These are phyloP conservation scores for Candida quercuum DNA, from an alignment of 805 yeast genomes.

Conservation along the genomic window DNA sequence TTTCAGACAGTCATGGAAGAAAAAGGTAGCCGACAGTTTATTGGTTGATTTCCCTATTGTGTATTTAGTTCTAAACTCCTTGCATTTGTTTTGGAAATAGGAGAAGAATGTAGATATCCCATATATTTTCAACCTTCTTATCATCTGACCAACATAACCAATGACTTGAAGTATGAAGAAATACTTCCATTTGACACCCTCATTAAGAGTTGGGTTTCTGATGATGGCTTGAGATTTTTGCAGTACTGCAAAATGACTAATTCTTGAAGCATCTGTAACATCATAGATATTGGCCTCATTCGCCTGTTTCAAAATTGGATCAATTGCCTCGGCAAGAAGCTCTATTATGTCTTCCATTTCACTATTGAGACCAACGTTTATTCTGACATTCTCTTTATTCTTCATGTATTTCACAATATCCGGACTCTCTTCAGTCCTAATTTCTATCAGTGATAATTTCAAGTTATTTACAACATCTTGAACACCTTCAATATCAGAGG, in stretches of 20 bases:
- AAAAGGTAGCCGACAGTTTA: conserved; percentile 57
- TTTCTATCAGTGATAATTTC: conserved; percentile 69
- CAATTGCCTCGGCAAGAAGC: conserved; percentile 55
- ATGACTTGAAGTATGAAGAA: conserved; percentile 57
- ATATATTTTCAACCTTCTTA: conserved; percentile 67
- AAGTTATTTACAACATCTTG: conserved; percentile 78
- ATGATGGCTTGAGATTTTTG: conserved; percentile 58
- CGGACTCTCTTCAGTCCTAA: conserved; percentile 77
- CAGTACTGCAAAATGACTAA: conserved; percentile 67
- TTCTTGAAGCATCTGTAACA: conserved; percentile 57
- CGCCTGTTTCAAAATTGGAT: conserved; percentile 60
- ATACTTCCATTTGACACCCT: conserved; percentile 72
- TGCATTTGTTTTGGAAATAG: conserved; percentile 55
- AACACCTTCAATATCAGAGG: conserved; percentile 80
- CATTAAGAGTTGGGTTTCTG: conserved; percentile 48
- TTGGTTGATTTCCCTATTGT: conserved; percentile 58
- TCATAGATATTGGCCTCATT: conserved; percentile 59
- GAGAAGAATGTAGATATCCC: conserved; percentile 75
- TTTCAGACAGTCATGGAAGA: conserved; percentile 43
- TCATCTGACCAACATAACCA: conserved; percentile 66
- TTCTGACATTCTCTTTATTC: conserved; percentile 51
- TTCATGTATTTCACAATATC: conserved; percentile 83
- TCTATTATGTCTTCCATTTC: conserved; percentile 56
- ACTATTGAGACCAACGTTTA: conserved; percentile 45
- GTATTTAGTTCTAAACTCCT: conserved; percentile 54